Evolutionary conservation across 2,329 filamentous ascomycete genomes (phyloP), one percentile per base, ranked within the genome.

Genomic region (Taxawa tesnikishii): DNA sequence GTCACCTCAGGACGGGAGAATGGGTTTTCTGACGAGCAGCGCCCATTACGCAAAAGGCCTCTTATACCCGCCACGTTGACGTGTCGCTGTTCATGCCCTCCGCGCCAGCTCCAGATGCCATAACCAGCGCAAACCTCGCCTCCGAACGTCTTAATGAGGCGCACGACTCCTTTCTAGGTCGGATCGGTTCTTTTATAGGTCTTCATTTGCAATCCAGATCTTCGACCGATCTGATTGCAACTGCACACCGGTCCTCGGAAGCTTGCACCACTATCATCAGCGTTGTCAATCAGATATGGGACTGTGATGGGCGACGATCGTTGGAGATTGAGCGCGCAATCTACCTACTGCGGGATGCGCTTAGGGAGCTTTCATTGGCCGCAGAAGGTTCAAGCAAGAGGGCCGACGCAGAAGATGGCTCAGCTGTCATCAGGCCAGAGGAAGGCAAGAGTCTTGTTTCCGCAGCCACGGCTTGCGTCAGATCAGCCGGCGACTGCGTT

Each of bases 121-220:
- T 27, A 12, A 33, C 16, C 15, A 33, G 26, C 8, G 40, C 5
- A 10, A 80, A 82, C 46, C 67, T 94, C 38, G 83, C 90, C 19
- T 94, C 87, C 2, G 81, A 87, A 53, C 78, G 78, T 44, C 70
- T 96, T 29, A 80, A 75, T 47, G 66, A 71, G 30, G 81, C 77
- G 31, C 85, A 94, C 59, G 87, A 96, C 58, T 74, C 73, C 6
- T 94, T 96, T 49, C 63, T 98, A 32, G 90, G 87, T 5, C 81
- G 87, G 49, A 73, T 98, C 31, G 88, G 83, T 31, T 92, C 84
- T 4, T 94, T 96, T 53, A 88, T 96, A 51, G 90, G 90, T 11
- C 69, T 94, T 34, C 84, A 94, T 55, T 67, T 94, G 38, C 85
- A 94, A 53, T 90, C 87, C n/a, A 79, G 90, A 40, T 90, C 85